These are phyloP conservation scores for Ophiostoma australiae DNA, from an alignment of 2,329 filamentous ascomycete species.

Conservation along the genomic window DNA sequence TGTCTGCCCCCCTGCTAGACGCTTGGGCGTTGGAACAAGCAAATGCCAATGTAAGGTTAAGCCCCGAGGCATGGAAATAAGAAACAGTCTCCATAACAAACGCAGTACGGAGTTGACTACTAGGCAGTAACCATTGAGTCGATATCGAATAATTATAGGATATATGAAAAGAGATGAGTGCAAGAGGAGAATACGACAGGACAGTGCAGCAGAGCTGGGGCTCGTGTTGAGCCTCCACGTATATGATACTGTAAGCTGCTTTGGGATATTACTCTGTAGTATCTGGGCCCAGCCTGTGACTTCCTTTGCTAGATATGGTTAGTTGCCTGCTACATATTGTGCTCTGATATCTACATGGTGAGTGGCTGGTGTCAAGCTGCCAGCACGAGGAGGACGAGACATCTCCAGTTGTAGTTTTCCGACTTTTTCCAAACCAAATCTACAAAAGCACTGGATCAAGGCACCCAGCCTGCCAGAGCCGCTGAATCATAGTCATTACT, in stretches of 20 bases:
- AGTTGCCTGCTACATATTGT: neutral
- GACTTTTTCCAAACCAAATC: neutral
- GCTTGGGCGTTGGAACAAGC: conserved; percentile 17
- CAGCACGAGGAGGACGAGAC: neutral
- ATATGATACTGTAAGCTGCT: neutral
- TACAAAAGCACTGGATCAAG: neutral
- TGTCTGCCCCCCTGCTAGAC: conserved; percentile 4
- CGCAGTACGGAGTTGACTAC: neutral
- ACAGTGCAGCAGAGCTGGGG: neutral
- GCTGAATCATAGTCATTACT: neutral
- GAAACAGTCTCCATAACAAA: neutral
- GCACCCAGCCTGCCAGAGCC: neutral
- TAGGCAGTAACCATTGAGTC: neutral
- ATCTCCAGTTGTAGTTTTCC: neutral
- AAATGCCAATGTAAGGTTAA: conserved; percentile 20
- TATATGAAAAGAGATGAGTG: neutral
- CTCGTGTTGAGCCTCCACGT: neutral
- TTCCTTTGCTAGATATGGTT: no score
- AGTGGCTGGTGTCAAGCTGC: neutral
- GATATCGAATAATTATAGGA: neutral
- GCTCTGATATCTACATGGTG: neutral
- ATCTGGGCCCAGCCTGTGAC: no score
- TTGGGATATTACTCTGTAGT: neutral
- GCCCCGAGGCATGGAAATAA: conserved; percentile 12
- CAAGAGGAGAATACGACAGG: neutral